Conservation (phyloP, 768 basidiomycete species). For the Auriculariales sp. region DNA sequence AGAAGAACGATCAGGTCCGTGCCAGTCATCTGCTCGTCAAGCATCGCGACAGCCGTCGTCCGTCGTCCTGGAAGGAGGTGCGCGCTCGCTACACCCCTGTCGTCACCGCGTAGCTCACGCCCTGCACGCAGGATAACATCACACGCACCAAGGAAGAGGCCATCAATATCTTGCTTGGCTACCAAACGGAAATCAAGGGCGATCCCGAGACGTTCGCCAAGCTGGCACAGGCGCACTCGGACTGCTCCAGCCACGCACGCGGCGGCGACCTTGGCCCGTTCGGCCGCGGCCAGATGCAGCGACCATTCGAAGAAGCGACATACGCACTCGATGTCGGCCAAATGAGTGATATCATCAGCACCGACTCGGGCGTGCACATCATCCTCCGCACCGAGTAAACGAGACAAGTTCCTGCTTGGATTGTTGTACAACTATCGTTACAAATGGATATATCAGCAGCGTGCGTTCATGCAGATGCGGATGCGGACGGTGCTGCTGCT, state of each 20-base stretch:
- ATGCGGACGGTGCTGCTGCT: not conserved
- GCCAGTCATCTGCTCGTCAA: constrained; percentile 96
- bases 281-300: constrained; percentile 84
- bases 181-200: constrained; percentile 46
- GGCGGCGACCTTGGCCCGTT: constrained; percentile 86
- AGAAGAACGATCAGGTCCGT: constrained; percentile 40
- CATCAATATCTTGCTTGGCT: constrained; percentile 54
- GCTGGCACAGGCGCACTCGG: constrained; percentile 65
- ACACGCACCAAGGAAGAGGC: constrained; percentile 84
- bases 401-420: too few relatives aligned
- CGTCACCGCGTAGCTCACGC: not conserved
- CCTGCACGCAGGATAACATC: constrained; percentile 40
- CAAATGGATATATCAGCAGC: too few relatives aligned
- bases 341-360: constrained; percentile 70
- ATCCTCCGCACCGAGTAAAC: constrained; percentile 74
- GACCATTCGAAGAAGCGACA: constrained; percentile 85
- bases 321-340: constrained; percentile 56
- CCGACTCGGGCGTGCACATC: constrained; percentile 91
- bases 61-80: constrained; percentile 28
- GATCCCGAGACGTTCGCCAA: constrained; percentile 52
- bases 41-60: constrained; percentile 36
- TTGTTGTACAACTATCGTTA: too few relatives aligned
- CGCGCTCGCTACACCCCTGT: constrained; percentile 6
- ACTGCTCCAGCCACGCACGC: constrained; percentile 75
- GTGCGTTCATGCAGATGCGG: not conserved